Evolutionary conservation across 108 stramenopile species (phyloP).

Genomic region (Cyclotella kingstonii): DNA sequence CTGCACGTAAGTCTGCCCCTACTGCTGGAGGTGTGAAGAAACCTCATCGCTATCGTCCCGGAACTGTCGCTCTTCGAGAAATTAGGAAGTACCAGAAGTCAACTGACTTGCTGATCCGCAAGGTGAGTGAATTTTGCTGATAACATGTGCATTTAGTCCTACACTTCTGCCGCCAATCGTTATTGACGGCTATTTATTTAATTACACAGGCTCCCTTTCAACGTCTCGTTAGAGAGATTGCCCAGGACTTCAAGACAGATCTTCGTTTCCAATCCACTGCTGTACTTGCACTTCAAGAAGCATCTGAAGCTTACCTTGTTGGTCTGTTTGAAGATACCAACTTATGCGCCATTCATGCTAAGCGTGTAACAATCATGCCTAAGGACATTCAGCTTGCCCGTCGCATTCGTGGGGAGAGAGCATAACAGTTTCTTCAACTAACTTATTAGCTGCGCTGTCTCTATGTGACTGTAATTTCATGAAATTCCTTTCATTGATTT

Average conservation of each 20-base stretch:
- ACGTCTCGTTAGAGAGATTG: constrained; percentile 94
- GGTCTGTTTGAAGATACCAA: constrained; percentile 97
- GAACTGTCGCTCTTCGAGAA: constrained; percentile 97
- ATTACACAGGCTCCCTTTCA: constrained; percentile 61
- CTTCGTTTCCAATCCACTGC: constrained; percentile 97
- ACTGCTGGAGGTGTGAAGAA: constrained; percentile 93
- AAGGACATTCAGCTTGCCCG: constrained; percentile 90
- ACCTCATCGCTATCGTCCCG: constrained; percentile 91
- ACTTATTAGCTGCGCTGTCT: background rate
- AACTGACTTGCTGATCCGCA: constrained; percentile 83
- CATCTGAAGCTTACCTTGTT: constrained; percentile 94
- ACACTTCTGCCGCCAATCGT: background rate
- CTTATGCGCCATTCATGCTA: constrained; percentile 96
- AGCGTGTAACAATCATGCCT: constrained; percentile 99
- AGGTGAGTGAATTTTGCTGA: constrained; percentile 16
- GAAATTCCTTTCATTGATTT: too few relatives aligned
- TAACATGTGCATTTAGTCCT: background rate
- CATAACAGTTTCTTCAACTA: constrained; percentile 30
- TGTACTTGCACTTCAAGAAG: constrained; percentile 93
- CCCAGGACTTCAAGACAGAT: constrained; percentile 96
- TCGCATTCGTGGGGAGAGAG: constrained; percentile 55
- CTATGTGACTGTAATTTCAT: background rate
- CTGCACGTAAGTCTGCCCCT: constrained; percentile 87
- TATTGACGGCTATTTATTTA: background rate
- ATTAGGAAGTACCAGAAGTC: constrained; percentile 84